phyloP scores from a whole-genome alignment of 495 filamentous ascomycete species.

The Chaetomidium leptoderma region DNA sequence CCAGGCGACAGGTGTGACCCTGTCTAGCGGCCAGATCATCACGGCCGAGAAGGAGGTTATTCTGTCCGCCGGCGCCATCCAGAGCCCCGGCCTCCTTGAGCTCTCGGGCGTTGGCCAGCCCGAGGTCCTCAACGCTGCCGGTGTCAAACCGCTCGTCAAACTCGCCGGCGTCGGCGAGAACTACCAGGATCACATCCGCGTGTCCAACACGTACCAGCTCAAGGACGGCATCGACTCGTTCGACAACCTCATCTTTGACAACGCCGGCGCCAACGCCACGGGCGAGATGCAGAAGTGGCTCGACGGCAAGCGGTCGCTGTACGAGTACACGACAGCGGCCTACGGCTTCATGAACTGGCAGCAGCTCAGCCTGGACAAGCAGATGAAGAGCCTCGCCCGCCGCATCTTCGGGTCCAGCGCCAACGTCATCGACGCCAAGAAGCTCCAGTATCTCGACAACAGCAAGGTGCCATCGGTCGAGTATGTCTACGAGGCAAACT shows the following conservation, averaged over 20 bases:
- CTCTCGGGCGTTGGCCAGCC: conserved; percentile 48
- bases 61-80: conserved; percentile 47
- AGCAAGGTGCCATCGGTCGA: conserved; percentile 27
- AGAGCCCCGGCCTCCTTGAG: conserved; percentile 51
- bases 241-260: conserved; percentile 12
- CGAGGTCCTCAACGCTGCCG: conserved; percentile 36
- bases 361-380: conserved; percentile 4
- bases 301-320: conserved; percentile 32
- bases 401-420: conserved; percentile 2
- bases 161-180: conserved; percentile 53
- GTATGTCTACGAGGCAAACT: conserved; percentile 26
- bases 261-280: conserved; percentile 1
- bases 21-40: conserved; percentile 25
- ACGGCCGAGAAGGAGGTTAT: conserved; percentile 47
- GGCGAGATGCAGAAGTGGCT: conserved; percentile 17
- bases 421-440: conserved; percentile 10
- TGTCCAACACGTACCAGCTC: conserved; percentile 8
- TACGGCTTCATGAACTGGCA: conserved; percentile 27
- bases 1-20: conserved; percentile 28
- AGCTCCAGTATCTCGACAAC: conserved; percentile 22
- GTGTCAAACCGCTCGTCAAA: conserved; percentile 41
- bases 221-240: conserved; percentile 16
- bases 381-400: conserved; percentile 17
- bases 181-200: conserved; percentile 49
- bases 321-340: conserved; percentile 20